phyloP scores from a whole-genome alignment of 2,329 filamentous ascomycete species.

The Mycosphaerella sp. region DNA sequence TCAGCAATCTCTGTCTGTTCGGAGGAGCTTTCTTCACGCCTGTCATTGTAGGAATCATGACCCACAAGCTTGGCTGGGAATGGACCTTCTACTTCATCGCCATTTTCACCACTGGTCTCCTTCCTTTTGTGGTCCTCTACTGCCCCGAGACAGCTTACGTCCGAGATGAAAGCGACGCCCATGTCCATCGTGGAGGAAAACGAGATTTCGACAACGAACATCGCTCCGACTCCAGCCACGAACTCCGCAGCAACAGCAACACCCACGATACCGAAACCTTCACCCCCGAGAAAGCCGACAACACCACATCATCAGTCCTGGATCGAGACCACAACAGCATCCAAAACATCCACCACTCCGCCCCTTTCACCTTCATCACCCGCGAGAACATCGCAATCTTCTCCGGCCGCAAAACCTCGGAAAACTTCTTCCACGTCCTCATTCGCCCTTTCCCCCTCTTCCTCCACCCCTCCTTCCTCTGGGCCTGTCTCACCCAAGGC shows the following conservation, averaged over 20 bases:
- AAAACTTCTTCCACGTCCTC: conserved; percentile 60
- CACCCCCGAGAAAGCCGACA: not conserved
- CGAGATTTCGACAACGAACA: not conserved
- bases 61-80: conserved; percentile 66
- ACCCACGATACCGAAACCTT: conserved; percentile 1
- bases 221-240: conserved; percentile 5
- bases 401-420: conserved; percentile 74
- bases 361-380: conserved; percentile 20
- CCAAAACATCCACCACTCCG: conserved; percentile 12
- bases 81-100: conserved; percentile 87
- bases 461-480: conserved; percentile 77
- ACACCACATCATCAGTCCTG: not conserved
- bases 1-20: conserved; percentile 65
- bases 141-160: conserved; percentile 80
- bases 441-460: conserved; percentile 75
- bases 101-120: conserved; percentile 67
- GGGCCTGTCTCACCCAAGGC: conserved; percentile 76
- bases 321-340: not conserved
- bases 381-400: conserved; percentile 48
- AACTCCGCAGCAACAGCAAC: conserved; percentile 5
- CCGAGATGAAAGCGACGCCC: conserved; percentile 58
- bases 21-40: conserved; percentile 72
- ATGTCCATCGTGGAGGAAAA: conserved; percentile 13
- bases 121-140: conserved; percentile 69
- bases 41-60: conserved; percentile 85